phyloP scores from a whole-genome alignment of 352 stramenopile species.

The Pythium vanterpoolii region DNA sequence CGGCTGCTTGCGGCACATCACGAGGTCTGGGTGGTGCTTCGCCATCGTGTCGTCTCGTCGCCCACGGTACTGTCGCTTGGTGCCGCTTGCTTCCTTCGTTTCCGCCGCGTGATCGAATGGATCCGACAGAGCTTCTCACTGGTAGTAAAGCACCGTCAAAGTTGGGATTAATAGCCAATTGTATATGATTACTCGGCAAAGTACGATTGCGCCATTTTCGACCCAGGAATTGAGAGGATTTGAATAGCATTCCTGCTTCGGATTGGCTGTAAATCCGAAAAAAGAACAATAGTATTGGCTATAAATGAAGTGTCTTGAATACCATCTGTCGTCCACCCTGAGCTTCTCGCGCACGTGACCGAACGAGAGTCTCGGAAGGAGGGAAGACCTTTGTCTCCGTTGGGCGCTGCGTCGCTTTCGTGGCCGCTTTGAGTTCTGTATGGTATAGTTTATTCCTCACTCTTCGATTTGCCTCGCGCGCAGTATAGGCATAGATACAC shows the following conservation, averaged over 20 bases:
- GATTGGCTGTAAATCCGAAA: slow-evolving; percentile 14
- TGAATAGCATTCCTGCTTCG: neutral
- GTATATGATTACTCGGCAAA: neutral
- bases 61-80: neutral
- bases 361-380: slow-evolving; percentile 7
- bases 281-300: neutral
- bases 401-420: neutral
- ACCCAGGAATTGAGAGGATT: slow-evolving; percentile 11
- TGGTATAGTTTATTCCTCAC: slow-evolving; percentile 77
- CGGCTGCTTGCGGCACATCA: slow-evolving; percentile 99
- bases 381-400: slow-evolving; percentile 25
- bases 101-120: slow-evolving; percentile 9
- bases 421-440: slow-evolving; percentile 53
- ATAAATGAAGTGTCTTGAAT: neutral
- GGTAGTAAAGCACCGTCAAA: slow-evolving; percentile 6
- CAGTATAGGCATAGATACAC: slow-evolving; percentile 85
- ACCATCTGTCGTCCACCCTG: slow-evolving; percentile 16
- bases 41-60: slow-evolving; percentile 78
- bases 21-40: slow-evolving; percentile 99
- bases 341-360: neutral
- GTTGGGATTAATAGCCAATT: slow-evolving; percentile 12
- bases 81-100: slow-evolving; percentile 8
- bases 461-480: slow-evolving; percentile 66
- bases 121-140: slow-evolving; percentile 3
- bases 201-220: slow-evolving; percentile 21